phyloP scores from a whole-genome alignment of 2,329 filamentous ascomycete genomes.

The Monilinia laxa region DNA sequence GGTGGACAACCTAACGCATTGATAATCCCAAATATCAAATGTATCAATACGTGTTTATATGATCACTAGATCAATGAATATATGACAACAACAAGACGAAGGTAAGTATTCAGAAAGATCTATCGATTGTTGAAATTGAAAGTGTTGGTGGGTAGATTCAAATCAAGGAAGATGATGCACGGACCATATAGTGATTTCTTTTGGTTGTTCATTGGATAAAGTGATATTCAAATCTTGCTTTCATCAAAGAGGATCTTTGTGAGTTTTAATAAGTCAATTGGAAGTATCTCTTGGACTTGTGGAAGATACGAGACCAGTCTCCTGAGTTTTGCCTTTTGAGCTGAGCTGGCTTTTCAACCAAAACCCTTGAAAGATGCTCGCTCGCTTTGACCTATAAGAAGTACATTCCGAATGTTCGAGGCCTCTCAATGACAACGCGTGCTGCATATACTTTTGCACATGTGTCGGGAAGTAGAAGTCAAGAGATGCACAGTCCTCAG shows the following conservation, averaged over 20 bases:
- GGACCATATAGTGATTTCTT: neutral
- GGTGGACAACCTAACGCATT: neutral
- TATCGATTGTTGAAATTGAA: neutral
- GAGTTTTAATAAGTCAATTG: too few relatives aligned
- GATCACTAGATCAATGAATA: conserved; percentile 4
- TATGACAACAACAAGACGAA: neutral
- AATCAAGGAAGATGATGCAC: neutral
- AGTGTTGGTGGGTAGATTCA: conserved; percentile 5
- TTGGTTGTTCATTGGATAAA: neutral
- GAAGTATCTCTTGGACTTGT: neutral
- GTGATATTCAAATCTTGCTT: neutral
- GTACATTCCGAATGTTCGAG: too few relatives aligned
- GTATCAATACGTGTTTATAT: neutral
- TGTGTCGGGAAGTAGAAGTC: neutral
- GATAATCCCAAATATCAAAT: neutral
- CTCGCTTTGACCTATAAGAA: too few relatives aligned
- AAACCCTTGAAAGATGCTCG: neutral
- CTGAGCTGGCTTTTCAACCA: neutral
- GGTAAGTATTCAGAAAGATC: neutral
- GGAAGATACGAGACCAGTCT: neutral
- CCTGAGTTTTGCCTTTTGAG: too few relatives aligned
- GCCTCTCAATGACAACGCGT: neutral
- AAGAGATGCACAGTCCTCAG: neutral
- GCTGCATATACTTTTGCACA: neutral
- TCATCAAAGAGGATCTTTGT: too few relatives aligned